Conservation (phyloP, 208 protist genomes). For the Trypanosoma boissoni region DNA sequence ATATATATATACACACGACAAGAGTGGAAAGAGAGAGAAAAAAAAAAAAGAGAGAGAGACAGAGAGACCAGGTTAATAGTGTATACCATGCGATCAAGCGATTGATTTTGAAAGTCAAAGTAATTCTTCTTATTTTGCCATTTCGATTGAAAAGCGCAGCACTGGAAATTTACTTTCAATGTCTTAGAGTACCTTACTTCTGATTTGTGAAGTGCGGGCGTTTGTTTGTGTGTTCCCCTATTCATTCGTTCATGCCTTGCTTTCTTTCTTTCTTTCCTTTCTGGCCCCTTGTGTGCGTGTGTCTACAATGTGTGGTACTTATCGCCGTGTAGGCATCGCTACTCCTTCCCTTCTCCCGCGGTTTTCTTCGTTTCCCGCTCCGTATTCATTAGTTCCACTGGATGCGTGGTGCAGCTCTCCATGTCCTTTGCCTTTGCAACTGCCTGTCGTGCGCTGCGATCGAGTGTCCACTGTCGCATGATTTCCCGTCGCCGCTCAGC, state of each 20-base stretch:
- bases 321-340: too few relatives aligned
- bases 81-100: too few relatives aligned
- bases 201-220: too few relatives aligned
- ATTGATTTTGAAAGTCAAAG: conserved; percentile 2
- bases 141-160: too few relatives aligned
- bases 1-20: not conserved
- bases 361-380: conserved; percentile 12
- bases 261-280: conserved; percentile 1
- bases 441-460: conserved; percentile 24
- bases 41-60: conserved; percentile 6
- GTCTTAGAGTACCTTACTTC: too few relatives aligned
- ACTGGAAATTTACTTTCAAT: too few relatives aligned
- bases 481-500: conserved; percentile 33
- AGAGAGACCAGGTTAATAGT: too few relatives aligned
- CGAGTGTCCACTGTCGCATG: conserved; percentile 34
- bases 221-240: too few relatives aligned
- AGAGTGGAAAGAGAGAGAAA: conserved; percentile 2
- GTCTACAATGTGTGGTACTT: too few relatives aligned
- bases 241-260: conserved; percentile 6
- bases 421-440: conserved; percentile 29
- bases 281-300: too few relatives aligned
- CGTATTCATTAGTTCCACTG: conserved; percentile 74
- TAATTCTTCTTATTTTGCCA: not conserved
- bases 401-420: conserved; percentile 62
- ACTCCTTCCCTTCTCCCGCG: conserved; percentile 7